phyloP scores from a whole-genome alignment of 495 filamentous ascomycete genomes.

The Talaromyces nanjingensis region DNA sequence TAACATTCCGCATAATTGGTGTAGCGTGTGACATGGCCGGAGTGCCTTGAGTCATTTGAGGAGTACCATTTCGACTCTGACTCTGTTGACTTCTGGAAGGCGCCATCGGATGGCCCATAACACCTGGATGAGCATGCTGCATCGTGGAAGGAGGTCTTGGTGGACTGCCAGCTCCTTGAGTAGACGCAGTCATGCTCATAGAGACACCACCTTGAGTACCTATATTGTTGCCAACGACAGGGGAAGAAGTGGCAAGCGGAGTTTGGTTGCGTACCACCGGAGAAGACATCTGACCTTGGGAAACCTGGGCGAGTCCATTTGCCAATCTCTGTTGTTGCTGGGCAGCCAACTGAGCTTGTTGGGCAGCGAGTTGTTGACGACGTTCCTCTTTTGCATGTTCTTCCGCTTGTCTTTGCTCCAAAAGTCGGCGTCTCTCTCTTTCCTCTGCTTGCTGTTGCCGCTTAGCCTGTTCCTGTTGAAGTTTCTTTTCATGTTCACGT shows the following conservation, averaged over 20 bases:
- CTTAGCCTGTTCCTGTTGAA: constrained; percentile 44
- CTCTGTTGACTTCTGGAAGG: constrained; percentile 75
- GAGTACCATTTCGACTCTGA: constrained; percentile 67
- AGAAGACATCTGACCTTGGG: constrained; percentile 67
- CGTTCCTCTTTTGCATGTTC: constrained; percentile 43
- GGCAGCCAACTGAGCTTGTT: constrained; percentile 41
- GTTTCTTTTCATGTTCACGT: constrained; percentile 59
- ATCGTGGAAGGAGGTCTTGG: constrained; percentile 69
- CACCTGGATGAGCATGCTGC: constrained; percentile 61
- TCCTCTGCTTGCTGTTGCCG: constrained; percentile 40
- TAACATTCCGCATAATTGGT: constrained; percentile 60
- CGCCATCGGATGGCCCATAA: constrained; percentile 66
- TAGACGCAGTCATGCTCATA: constrained; percentile 75
- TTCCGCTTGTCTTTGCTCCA: constrained; percentile 42
- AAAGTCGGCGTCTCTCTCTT: constrained; percentile 31
- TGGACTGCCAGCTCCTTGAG: constrained; percentile 66
- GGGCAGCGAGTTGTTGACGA: constrained; percentile 34
- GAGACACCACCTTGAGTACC: constrained; percentile 51
- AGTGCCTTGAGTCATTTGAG: constrained; percentile 70
- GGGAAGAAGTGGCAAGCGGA: constrained; percentile 70
- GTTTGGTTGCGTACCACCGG: constrained; percentile 75
- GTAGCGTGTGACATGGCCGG: constrained; percentile 71
- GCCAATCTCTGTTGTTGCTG: constrained; percentile 41
- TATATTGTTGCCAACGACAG: constrained; percentile 55
- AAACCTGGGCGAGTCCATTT: constrained; percentile 52